These are phyloP conservation scores for Solanum sparsipilum DNA, from an alignment of 257 asterid species.

Conservation along the genomic window DNA sequence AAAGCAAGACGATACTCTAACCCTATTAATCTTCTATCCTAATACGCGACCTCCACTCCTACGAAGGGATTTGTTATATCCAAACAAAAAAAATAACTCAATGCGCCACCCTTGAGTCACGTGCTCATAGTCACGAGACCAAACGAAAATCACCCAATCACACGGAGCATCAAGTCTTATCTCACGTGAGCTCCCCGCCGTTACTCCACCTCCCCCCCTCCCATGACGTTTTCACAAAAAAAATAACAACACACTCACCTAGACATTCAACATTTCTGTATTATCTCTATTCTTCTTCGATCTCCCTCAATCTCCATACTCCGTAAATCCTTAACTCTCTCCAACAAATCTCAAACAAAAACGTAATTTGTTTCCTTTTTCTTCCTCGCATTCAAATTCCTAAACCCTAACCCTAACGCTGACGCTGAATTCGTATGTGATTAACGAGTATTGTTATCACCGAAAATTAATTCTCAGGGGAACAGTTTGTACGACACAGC, in stretches of 20 bases:
- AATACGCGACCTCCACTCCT: no score
- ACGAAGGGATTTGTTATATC: no score
- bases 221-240: neutral
- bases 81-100: neutral
- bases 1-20: no score
- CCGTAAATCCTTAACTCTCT: neutral
- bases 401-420: slow-evolving; percentile 9
- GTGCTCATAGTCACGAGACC: neutral
- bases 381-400: neutral
- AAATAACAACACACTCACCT: neutral
- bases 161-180: neutral
- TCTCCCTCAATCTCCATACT: neutral
- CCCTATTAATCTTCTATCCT: no score
- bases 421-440: neutral
- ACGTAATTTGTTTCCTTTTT: neutral
- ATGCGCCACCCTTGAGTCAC: neutral
- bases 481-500: slow-evolving; percentile 82
- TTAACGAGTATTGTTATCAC: neutral
- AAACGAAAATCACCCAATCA: neutral
- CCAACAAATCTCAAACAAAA: neutral
- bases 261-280: neutral
- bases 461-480: slow-evolving; percentile 62
- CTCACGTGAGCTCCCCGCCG: neutral
- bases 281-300: neutral
- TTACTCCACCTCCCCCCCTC: neutral